Evolutionary conservation across 2,329 filamentous ascomycete species (phyloP), one percentile per base, ranked within the genome.

Genomic region (Monilinia polystroma): DNA sequence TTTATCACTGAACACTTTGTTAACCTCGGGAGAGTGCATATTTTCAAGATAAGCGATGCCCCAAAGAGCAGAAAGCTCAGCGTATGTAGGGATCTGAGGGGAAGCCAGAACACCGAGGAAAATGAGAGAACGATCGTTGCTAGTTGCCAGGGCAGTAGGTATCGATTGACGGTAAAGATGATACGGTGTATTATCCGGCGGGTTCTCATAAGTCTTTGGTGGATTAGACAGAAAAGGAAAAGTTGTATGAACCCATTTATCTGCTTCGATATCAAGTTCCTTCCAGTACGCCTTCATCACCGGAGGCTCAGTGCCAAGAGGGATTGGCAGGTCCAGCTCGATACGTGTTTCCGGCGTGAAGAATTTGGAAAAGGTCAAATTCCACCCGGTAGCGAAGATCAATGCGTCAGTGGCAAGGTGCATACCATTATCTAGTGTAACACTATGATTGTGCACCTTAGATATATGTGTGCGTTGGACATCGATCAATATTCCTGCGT

Each of bases 131-230:
- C 77, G 72, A 64, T 79, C 76, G 7, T 73, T 74, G 41, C 70
- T 53, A 0, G 72, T 72, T 2, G 75, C 74, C 11, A 76, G 49
- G 1, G 53, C 32, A 4, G 72, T 72, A 6, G 72, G 66, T 4
- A 77, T 65, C 4, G 77, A 63, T 12, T 73, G 68, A 2, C 75
- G 69, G 59, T 93, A 93, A 20, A 69, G 58, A 26, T 56, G 68
- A 32, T 62, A 67, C 5, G 64, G 63, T 18, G 60, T 67, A 4
- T 47, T 38, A 11, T 47, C 47, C 1, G 64, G 64, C 1, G 60
- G 53, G 14, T 23, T 45, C 53, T 67, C 60, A 16, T 65, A 41
- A 18, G 66, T 55, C 26, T 63, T 59, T 2, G 62, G 60, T 5
- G 60, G 60, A n/a, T 67, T 64, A 20, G 62, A 64, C 12, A 67